Evolutionary conservation across 169 alveolate species (phyloP).

Genomic region (Plasmodium vivax): DNA sequence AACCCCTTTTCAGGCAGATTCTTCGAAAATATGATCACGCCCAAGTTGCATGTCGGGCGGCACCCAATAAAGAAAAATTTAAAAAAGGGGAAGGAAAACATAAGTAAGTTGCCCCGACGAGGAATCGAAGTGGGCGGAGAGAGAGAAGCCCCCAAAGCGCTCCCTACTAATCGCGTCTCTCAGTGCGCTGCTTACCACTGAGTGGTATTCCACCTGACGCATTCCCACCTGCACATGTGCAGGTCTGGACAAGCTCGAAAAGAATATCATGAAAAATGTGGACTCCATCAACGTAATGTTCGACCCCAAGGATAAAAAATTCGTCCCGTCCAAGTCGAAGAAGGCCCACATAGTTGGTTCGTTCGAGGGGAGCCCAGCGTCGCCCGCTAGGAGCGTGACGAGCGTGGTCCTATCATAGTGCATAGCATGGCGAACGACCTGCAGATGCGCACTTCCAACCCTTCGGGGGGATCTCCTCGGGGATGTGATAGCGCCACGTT

Average conservation of each 20-base stretch:
- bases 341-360: constrained; percentile 43
- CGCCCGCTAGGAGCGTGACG: background rate
- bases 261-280: constrained; percentile 17
- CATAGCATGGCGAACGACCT: background rate
- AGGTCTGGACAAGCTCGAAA: constrained; percentile 32
- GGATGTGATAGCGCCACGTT: background rate
- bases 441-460: background rate
- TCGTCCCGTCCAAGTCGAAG: constrained; percentile 31
- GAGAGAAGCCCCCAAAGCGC: background rate
- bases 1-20: background rate
- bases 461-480: background rate
- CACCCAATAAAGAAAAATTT: background rate
- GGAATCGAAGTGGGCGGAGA: background rate
- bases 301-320: constrained; percentile 20
- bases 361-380: background rate
- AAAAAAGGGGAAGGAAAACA: background rate
- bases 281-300: constrained; percentile 42
- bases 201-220: background rate
- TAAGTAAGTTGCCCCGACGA: background rate
- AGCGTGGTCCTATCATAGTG: too few species aligned
- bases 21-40: background rate
- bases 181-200: background rate
- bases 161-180: background rate
- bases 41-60: background rate
- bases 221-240: background rate